A percentile compares a stretch with the other conserved stretches of the same genome.
These are phyloP conservation scores for Tricholoma flavovirens DNA, from an alignment of 768 basidiomycete species.

Conservation along the genomic window DNA sequence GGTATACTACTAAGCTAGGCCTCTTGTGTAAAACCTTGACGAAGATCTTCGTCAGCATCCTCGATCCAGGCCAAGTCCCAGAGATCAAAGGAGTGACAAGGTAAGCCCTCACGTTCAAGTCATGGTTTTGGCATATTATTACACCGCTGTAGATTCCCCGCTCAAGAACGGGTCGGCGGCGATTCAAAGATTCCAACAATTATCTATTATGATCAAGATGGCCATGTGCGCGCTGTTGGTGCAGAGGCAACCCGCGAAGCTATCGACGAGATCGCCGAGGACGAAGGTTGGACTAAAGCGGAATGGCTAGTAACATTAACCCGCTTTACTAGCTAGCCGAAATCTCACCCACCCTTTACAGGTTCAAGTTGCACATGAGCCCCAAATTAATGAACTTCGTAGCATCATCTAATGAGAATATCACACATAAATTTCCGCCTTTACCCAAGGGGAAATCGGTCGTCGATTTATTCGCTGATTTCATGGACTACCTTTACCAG, in stretches of 20 bases:
- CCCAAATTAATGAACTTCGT: constrained; percentile 16
- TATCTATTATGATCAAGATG: constrained; percentile 40
- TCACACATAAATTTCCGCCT: constrained; percentile 22
- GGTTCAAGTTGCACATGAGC: constrained; percentile 35
- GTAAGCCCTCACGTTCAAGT: constrained; percentile 8
- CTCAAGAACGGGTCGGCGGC: constrained; percentile 39
- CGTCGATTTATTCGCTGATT: constrained; percentile 43
- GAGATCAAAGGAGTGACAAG: constrained; percentile 33
- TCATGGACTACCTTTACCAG: constrained; percentile 40
- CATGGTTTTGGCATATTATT: not conserved
- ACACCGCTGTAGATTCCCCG: constrained; percentile 33
- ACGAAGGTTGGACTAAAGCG: constrained; percentile 39
- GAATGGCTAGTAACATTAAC: constrained; percentile 32
- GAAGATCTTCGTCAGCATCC: constrained; percentile 18
- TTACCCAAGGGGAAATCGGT: constrained; percentile 39
- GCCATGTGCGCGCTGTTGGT: constrained; percentile 34
- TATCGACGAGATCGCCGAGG: constrained; percentile 33
- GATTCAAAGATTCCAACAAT: constrained; percentile 46
- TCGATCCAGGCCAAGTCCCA: constrained; percentile 28
- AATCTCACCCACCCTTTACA: constrained; percentile 3
- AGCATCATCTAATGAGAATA: not conserved
- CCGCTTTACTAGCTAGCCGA: not conserved
- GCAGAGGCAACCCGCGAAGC: constrained; percentile 39
- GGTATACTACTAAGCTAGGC: not conserved
- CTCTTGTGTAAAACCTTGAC: not conserved